phyloP scores from a whole-genome alignment of 2,329 filamentous ascomycete species.

The Cercospora citrullina region DNA sequence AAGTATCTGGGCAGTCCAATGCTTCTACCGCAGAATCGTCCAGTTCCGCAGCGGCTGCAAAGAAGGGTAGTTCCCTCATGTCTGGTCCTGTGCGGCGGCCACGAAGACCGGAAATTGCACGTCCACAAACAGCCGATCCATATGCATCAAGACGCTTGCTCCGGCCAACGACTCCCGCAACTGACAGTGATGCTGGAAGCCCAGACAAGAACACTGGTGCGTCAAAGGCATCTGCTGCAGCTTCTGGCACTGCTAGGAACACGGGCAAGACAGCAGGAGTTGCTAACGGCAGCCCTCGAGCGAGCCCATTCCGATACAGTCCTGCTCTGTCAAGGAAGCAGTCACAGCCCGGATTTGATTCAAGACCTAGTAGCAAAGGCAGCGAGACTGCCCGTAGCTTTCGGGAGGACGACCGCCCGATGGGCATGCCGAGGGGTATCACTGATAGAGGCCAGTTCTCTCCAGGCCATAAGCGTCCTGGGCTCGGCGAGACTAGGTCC shows the following conservation, averaged over 20 bases:
- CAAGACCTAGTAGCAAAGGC: constrained; percentile 38
- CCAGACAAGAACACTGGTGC: constrained; percentile 40
- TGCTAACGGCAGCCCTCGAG: constrained; percentile 33
- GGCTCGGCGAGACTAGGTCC: constrained; percentile 42
- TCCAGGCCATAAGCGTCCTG: constrained; percentile 40
- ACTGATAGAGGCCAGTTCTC: constrained; percentile 38
- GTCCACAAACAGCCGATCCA: constrained; percentile 58
- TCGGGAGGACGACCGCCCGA: constrained; percentile 49
- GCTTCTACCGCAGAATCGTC: constrained; percentile 29
- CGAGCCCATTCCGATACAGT: constrained; percentile 37
- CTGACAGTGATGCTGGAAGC: constrained; percentile 48
- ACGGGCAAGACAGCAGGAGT: constrained; percentile 27
- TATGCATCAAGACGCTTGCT: constrained; percentile 45
- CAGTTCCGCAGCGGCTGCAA: constrained; percentile 35
- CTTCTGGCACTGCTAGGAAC: constrained; percentile 33
- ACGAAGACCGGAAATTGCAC: constrained; percentile 47
- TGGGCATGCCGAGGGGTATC: constrained; percentile 47
- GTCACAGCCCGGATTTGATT: constrained; percentile 24
- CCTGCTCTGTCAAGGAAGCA: constrained; percentile 27
- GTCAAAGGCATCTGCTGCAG: constrained; percentile 34
- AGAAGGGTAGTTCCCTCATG: constrained; percentile 51
- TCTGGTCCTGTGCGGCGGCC: constrained; percentile 61
- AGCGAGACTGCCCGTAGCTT: constrained; percentile 34
- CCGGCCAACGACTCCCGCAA: constrained; percentile 49
- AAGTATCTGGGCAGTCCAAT: constrained; percentile 35